Percentiles rank a stretch among this genome's conserved stretches.
phyloP scores from a whole-genome alignment of 164 flowering plant genomes.

The Houttuynia cordata region DNA sequence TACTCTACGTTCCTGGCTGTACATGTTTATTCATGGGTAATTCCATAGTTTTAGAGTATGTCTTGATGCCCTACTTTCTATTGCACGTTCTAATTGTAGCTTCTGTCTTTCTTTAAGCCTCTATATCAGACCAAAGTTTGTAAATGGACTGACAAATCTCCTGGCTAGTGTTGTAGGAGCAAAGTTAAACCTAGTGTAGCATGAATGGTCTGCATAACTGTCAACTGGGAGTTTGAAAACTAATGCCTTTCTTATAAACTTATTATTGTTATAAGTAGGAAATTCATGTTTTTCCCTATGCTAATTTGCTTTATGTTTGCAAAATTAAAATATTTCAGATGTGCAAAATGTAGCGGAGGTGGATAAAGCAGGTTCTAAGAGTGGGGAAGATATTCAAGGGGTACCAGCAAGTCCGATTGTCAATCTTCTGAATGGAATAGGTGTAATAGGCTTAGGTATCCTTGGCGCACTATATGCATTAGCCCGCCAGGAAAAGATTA shows the following conservation, averaged over 20 bases:
- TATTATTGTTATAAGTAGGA: not conserved
- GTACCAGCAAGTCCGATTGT: constrained; percentile 33
- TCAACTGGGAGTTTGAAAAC: not conserved
- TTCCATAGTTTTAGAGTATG: too few species aligned
- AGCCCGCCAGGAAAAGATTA: constrained; percentile 44
- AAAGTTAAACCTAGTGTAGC: too few species aligned
- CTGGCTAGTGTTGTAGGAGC: too few species aligned
- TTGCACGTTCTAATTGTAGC: too few species aligned
- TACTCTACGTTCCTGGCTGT: not conserved
- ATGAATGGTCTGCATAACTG: not conserved
- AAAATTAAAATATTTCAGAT: not conserved
- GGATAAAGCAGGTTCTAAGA: constrained; percentile 2
- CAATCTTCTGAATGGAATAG: constrained; percentile 58
- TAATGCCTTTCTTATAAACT: too few species aligned
- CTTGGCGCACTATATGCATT: constrained; percentile 70
- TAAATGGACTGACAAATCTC: too few species aligned
- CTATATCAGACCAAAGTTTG: too few species aligned
- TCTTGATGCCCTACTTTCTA: too few species aligned
- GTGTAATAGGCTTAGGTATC: constrained; percentile 52
- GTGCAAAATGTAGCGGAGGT: not conserved
- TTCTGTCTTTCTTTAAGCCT: too few species aligned
- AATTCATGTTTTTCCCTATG: not conserved
- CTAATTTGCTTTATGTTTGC: not conserved
- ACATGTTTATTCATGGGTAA: too few species aligned
- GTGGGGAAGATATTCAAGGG: constrained; percentile 7